Base-by-base conservation (phyloP, 2,329 filamentous ascomycete genomes). In the Aspergillus alliaceus region DNA sequence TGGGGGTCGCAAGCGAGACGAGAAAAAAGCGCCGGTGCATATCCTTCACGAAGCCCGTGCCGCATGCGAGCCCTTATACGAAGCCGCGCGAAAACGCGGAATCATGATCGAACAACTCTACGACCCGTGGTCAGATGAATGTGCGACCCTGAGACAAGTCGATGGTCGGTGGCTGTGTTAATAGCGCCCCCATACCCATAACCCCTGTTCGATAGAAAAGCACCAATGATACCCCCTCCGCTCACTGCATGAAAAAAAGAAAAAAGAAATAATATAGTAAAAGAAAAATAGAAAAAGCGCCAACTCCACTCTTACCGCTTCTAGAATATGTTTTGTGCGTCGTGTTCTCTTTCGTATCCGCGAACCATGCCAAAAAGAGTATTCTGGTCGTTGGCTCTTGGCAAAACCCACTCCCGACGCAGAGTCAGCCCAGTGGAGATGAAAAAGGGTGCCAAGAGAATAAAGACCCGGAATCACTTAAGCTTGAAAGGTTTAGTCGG, bases 121-220 rank as follows among this genome's bases (percentile, higher is more conserved):
- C 1, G 64, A 64, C 37, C n/a, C 53, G 15, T 64, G 60, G 54
- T 47, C 46, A 11, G 58, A 63, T 12, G 29, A 24, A 14, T 52
- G 40, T 18, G 18, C 15, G 22, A 9, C 42, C 24, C 48, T 59
- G 32, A 51, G 39, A 50, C 60, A 58, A n/a, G 65, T 67, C 4
- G 66, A 68, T 56, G 50, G 60, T 27, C 63, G 66, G 27, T 68
- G 66, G 66, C 44, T 31, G 22, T 47, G 44, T 12, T 47, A 18
- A 31, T 12, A n/a, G n/a, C n/a, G 31, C 31, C 22, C 12, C 22
- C 40, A n/a, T 40, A 12, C 37, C 22, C 37, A 9, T 12, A 8
- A 44, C 3, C 22, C 40, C 40, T 25, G 40, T 44, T n/a, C 40
- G 25, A 44, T 25, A 25, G 22, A n/a, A n/a, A 8, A 12, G 15